phyloP scores from a whole-genome alignment of 352 stramenopile species.

The Aphanomyces stellatus region DNA sequence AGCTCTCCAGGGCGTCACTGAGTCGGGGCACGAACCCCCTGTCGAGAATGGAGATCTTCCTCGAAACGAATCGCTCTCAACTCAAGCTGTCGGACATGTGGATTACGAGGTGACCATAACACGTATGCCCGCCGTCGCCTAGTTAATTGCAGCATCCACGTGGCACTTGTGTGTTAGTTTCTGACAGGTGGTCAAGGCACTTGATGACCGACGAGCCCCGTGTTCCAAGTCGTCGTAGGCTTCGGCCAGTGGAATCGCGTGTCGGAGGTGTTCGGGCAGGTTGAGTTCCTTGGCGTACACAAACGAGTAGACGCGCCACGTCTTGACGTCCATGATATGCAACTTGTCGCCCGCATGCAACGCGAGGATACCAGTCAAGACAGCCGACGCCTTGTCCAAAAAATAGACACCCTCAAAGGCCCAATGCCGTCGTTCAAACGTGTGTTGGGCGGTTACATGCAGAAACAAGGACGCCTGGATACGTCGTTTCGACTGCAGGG shows the following conservation, averaged over 20 bases:
- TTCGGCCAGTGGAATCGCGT: background rate
- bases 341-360: background rate
- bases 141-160: no score
- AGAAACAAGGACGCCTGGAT: background rate
- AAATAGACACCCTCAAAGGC: background rate
- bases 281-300: background rate
- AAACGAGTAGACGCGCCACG: background rate
- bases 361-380: background rate
- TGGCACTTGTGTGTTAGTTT: no score
- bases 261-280: background rate
- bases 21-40: no score
- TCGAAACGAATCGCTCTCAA: no score
- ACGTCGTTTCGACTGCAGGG: background rate
- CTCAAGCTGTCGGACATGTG: no score
- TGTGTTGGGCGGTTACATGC: background rate
- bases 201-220: background rate
- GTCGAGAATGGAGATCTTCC: no score
- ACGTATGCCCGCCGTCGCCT: no score
- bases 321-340: constrained; percentile 4
- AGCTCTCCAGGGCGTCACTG: no score
- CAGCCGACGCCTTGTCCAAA: background rate
- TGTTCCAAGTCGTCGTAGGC: background rate
- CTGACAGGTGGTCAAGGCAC: background rate
- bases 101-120: no score
- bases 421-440: background rate